These are phyloP conservation scores for Globisporangium acanthophoron DNA, from an alignment of 352 stramenopile species.

Conservation along the genomic window DNA sequence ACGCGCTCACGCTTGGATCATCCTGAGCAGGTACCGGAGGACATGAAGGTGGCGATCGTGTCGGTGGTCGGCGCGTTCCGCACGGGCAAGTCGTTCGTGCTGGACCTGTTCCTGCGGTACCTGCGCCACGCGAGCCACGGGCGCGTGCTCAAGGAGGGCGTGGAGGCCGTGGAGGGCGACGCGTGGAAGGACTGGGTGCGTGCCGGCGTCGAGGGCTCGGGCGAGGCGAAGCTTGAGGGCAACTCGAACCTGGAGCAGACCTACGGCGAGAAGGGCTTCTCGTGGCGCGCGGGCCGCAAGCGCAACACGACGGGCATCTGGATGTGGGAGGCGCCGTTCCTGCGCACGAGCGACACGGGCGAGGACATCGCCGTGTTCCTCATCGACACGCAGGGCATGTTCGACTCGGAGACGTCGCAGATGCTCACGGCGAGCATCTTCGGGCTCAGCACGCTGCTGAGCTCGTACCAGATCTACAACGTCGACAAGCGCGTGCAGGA, in stretches of 20 bases:
- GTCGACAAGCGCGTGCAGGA: conserved; percentile 99
- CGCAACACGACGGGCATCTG: conserved; percentile 99
- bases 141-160: conserved; percentile 41
- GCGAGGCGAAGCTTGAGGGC: conserved; percentile 65
- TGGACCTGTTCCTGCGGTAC: conserved; percentile 97
- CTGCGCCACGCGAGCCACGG: conserved; percentile 73
- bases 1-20: too few relatives aligned
- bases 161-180: conserved; percentile 30
- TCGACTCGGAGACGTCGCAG: conserved; percentile 98
- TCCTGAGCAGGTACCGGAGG: conserved; percentile 50
- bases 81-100: conserved; percentile 98
- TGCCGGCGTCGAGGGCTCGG: conserved; percentile 44
- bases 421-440: conserved; percentile 99
- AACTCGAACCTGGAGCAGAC: conserved; percentile 83
- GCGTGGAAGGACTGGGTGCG: conserved; percentile 66
- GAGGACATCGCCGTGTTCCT: conserved; percentile 94
- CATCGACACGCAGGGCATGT: conserved; percentile 99
- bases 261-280: conserved; percentile 88
- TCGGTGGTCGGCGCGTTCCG: conserved; percentile 98
- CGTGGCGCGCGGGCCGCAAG: conserved; percentile 94
- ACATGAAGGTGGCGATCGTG: conserved; percentile 97
- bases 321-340: conserved; percentile 98
- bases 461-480: conserved; percentile 99
- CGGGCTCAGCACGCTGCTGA: conserved; percentile 95
- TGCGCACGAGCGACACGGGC: conserved; percentile 83